phyloP scores from a whole-genome alignment of 495 filamentous ascomycete genomes.

The Tuber microsphaerosporum region DNA sequence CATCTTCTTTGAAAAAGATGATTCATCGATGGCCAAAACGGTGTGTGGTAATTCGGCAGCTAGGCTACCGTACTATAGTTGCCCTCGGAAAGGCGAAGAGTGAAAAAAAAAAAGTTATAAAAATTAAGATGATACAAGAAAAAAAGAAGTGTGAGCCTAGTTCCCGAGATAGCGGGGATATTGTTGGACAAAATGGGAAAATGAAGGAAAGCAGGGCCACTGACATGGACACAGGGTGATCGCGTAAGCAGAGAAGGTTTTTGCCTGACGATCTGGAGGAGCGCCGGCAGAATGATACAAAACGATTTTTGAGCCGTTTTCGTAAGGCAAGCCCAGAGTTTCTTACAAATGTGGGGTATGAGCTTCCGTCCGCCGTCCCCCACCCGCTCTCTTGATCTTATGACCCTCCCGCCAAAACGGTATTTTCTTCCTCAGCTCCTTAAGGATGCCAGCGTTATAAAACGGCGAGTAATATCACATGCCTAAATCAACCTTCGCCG shows the following conservation, averaged over 20 bases:
- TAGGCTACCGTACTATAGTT: constrained; percentile 8
- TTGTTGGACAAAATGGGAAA: background rate
- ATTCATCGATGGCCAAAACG: constrained; percentile 64
- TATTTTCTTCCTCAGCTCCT: constrained; percentile 52
- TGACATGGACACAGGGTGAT: background rate
- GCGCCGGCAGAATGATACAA: background rate
- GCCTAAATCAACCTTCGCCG: constrained; percentile 59
- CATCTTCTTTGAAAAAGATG: constrained; percentile 47
- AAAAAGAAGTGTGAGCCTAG: background rate
- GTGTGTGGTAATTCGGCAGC: constrained; percentile 44
- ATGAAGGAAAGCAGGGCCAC: background rate
- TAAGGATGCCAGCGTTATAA: constrained; percentile 50
- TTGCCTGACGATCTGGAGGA: background rate
- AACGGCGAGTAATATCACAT: constrained; percentile 62
- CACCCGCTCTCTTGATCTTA: constrained; percentile 54
- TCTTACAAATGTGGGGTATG: constrained; percentile 55
- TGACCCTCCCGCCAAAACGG: constrained; percentile 58
- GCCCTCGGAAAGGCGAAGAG: background rate
- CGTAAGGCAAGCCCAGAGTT: constrained; percentile 6
- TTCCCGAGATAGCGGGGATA: background rate
- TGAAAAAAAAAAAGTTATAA: background rate
- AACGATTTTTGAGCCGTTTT: background rate
- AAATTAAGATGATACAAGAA: background rate
- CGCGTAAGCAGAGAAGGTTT: background rate
- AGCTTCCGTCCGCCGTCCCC: constrained; percentile 52